A percentile compares a stretch with the other conserved stretches of the same genome.
Evolutionary conservation across 495 filamentous ascomycete genomes (phyloP).

Genomic region (Hypoxylon subgilvum): DNA sequence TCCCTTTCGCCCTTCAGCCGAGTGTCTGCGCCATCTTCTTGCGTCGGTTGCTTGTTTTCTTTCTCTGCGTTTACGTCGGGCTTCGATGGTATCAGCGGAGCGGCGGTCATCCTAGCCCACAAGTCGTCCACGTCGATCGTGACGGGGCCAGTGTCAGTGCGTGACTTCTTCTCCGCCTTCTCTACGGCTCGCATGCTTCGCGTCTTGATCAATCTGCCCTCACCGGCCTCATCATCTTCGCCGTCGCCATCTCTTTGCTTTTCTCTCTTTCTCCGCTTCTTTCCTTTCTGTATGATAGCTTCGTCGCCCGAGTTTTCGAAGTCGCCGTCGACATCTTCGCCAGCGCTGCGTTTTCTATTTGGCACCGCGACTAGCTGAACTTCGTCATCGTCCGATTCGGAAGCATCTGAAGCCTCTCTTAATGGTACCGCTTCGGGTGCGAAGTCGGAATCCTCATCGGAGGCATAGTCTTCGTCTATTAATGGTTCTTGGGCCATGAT

Average conservation of each 20-base stretch:
- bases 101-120: conserved; percentile 79
- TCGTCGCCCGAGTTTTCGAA: conserved; percentile 79
- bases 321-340: conserved; percentile 53
- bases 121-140: conserved; percentile 89
- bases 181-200: conserved; percentile 68
- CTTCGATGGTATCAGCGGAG: conserved; percentile 29
- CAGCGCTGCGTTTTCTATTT: conserved; percentile 50
- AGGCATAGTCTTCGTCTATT: conserved; percentile 67
- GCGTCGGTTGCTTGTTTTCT: conserved; percentile 26
- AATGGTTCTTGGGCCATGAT: conserved; percentile 30
- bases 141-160: conserved; percentile 67
- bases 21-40: conserved; percentile 2
- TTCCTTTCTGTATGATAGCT: conserved; percentile 67
- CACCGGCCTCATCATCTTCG: conserved; percentile 65
- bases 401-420: conserved; percentile 48
- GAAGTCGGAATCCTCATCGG: conserved; percentile 78
- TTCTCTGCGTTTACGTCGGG: conserved; percentile 25
- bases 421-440: conserved; percentile 64
- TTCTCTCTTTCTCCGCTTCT: conserved; percentile 62
- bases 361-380: conserved; percentile 25
- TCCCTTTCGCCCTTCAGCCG: conserved; percentile 29
- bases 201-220: conserved; percentile 84
- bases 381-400: conserved; percentile 52
- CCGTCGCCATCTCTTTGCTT: conserved; percentile 53
- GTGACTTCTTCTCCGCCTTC: conserved; percentile 67